These are phyloP conservation scores for Beauveria caledonica DNA, from an alignment of 2,329 filamentous ascomycete genomes.

Conservation along the genomic window DNA sequence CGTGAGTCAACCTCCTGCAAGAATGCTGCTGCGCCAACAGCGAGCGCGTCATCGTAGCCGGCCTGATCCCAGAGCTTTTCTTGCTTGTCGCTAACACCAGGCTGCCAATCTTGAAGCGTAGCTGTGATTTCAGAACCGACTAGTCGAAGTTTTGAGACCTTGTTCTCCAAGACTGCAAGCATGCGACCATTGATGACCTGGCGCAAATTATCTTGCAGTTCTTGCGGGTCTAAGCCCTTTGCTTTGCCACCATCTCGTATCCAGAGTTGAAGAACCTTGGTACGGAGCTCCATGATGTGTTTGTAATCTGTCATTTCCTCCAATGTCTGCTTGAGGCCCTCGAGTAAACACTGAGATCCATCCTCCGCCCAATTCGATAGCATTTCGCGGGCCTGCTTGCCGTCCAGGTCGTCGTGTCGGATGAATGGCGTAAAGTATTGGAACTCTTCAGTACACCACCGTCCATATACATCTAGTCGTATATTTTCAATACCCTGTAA, in stretches of 20 bases:
- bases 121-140: slow-evolving; percentile 58
- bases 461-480: slow-evolving; percentile 66
- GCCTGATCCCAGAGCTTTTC: slow-evolving; percentile 59
- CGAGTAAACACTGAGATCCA: slow-evolving; percentile 50
- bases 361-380: slow-evolving; percentile 56
- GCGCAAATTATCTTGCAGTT: slow-evolving; percentile 61
- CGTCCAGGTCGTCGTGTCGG: slow-evolving; percentile 66
- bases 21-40: slow-evolving; percentile 57
- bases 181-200: slow-evolving; percentile 61
- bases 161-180: slow-evolving; percentile 51
- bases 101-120: slow-evolving; percentile 52
- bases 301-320: slow-evolving; percentile 56
- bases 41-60: slow-evolving; percentile 56
- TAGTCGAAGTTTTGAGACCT: slow-evolving; percentile 55
- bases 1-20: slow-evolving; percentile 61
- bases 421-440: slow-evolving; percentile 82
- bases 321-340: slow-evolving; percentile 54
- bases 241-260: slow-evolving; percentile 58
- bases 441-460: slow-evolving; percentile 77
- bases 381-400: slow-evolving; percentile 49
- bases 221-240: slow-evolving; percentile 57
- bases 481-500: slow-evolving; percentile 61
- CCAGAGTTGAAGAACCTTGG: slow-evolving; percentile 65
- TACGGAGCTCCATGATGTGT: slow-evolving; percentile 60
- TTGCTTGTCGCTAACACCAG: slow-evolving; percentile 40